Evolutionary conservation across 768 basidiomycete species (phyloP).

Genomic region (Hypholoma fasciculare): DNA sequence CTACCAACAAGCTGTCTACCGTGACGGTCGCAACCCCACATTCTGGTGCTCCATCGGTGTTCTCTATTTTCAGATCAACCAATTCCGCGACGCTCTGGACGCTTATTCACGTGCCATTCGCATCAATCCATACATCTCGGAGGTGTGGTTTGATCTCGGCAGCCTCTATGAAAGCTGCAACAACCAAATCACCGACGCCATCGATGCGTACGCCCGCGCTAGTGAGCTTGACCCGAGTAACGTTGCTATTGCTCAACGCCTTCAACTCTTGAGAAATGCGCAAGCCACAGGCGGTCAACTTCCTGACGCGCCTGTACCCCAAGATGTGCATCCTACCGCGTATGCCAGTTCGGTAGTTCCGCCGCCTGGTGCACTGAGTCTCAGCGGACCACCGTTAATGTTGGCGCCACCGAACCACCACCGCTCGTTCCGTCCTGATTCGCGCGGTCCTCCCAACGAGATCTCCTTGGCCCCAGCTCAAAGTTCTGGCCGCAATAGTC

Average conservation of each 20-base stretch:
- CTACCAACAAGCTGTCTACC: constrained; percentile 98
- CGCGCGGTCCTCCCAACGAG: constrained; percentile 59
- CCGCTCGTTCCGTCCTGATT: constrained; percentile 65
- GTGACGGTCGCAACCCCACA: constrained; percentile 97
- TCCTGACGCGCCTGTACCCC: constrained; percentile 88
- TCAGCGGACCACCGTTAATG: constrained; percentile 67
- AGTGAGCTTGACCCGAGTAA: constrained; percentile 92
- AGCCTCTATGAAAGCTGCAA: constrained; percentile 98
- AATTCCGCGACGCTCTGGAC: constrained; percentile 97
- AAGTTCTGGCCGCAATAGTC: constrained; percentile 46
- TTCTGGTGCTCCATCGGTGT: constrained; percentile 99
- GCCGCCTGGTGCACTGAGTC: constrained; percentile 46
- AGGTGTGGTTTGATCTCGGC: constrained; percentile 97
- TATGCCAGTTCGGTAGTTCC: constrained; percentile 81
- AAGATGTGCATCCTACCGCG: constrained; percentile 95
- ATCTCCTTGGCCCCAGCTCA: constrained; percentile 60
- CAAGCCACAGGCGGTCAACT: constrained; percentile 74
- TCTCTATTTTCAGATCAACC: constrained; percentile 99
- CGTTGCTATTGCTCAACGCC: constrained; percentile 75
- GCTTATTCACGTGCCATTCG: constrained; percentile 98
- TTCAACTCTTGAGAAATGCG: constrained; percentile 77
- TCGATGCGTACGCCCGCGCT: constrained; percentile 96
- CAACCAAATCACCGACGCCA: constrained; percentile 98
- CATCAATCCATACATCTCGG: constrained; percentile 96
- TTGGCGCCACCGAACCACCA: constrained; percentile 53